phyloP scores from a whole-genome alignment of 176 grass and related monocot genomes.

The Phragmites australis region DNA sequence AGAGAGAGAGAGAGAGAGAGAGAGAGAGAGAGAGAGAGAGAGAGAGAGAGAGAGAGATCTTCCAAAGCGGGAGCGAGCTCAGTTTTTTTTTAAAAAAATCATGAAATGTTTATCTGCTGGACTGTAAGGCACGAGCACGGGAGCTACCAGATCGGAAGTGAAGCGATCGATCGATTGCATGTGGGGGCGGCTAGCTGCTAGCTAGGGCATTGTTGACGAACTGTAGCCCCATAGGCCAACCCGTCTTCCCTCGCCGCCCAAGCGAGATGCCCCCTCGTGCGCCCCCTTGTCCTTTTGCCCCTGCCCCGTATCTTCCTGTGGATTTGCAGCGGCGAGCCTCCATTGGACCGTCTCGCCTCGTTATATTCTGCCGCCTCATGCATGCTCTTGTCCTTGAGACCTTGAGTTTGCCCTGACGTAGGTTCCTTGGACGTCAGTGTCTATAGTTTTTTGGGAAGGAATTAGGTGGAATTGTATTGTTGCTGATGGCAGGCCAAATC shows the following conservation, averaged over 20 bases:
- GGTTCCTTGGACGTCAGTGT: neutral
- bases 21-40: too few relatives aligned
- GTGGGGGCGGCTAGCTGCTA: neutral
- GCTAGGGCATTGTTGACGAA: neutral
- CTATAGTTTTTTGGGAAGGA: neutral
- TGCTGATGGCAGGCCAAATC: neutral
- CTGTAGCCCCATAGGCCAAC: neutral
- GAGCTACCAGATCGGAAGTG: neutral
- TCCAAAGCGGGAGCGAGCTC: too few relatives aligned
- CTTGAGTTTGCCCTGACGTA: neutral
- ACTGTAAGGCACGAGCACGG: too few relatives aligned
- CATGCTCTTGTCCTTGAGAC: neutral
- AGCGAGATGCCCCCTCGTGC: constrained; percentile 21
- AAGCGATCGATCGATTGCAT: neutral
- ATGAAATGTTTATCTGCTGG: too few relatives aligned
- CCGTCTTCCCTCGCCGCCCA: neutral
- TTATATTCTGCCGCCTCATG: too few relatives aligned
- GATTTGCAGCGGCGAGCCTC: constrained; percentile 17
- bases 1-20: too few relatives aligned
- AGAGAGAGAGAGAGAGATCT: too few relatives aligned
- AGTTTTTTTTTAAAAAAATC: too few relatives aligned
- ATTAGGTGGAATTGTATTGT: neutral
- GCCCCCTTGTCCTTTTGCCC: neutral
- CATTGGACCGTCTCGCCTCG: neutral
- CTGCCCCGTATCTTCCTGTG: constrained; percentile 34